Base-by-base conservation (phyloP, 805 yeast species). In the Candida ficus region DNA sequence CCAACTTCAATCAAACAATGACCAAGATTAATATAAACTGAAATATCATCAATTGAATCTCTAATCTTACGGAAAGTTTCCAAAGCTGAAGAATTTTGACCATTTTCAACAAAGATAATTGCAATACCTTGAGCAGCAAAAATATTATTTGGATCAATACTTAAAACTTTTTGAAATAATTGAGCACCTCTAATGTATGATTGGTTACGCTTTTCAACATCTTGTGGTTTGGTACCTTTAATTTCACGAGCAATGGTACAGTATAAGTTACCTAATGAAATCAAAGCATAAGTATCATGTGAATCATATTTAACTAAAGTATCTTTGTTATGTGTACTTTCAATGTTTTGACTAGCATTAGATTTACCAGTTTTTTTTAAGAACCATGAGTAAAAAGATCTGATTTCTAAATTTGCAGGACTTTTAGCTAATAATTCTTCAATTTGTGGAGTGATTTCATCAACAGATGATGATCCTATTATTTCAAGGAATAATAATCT, bases 91-190 rank as follows among this genome's bases (percentile, higher is more conserved):
- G 77, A 79, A 26, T 77, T 65, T 50, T 85, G 80, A 49, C 81
- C 80, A 54, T 80, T 82, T 54, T 91, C 97, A 10, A 95, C 95
- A 60, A 88, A 84, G 5, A 89, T 78, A 41, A 93, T 88, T 1
- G 97, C 98, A 46, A 93, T 72, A 41, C 99, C 99, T 62, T 93
- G 99, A 1, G 99, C 98, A 5, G 99, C 99, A 66, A 82, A 93
- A 1, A 90, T 91, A 58, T 91, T 87, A 50, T 74, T 70, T 3
- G 90, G 78, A 64, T 93, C 98, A 22, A 89, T 64, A 37, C 84
- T 80, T 39, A 93, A 66, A 2, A 88, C 96, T 63, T 93, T 93
- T 54, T 88, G 85, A 60, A 79, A 91, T 44, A 93, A 69, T 63
- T 91, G 97, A 12, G 90, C 83, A n/a, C 96, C 96, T 61, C 95